Evolutionary conservation across 805 yeast genomes (phyloP), one percentile per base, ranked within the genome.

Genomic region (Zygosaccharomyces bisporus): DNA sequence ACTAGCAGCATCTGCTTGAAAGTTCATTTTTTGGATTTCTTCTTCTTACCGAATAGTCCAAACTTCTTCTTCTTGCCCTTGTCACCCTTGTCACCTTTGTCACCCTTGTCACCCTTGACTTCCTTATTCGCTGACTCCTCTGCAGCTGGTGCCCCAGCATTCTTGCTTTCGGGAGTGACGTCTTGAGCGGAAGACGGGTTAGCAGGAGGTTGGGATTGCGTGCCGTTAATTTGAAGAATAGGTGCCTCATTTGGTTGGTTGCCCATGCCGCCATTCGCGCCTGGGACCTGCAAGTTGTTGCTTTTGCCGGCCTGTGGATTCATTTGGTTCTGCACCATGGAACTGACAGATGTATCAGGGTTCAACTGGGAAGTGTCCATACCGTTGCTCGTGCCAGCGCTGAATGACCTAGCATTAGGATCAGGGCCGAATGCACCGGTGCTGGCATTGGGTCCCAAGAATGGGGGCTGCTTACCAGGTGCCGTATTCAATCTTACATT

Each of bases 21-120:
- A 17, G 29, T 37, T 49, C 49, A 53, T 34, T 53, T 54, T 48
- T 54, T 49, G 20, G 52, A 45, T 49, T 56, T 58, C 48, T 51
- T 50, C 45, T 59, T 61, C 43, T 56, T 57, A 24, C 55, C 50
- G 34, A 61, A 60, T 13, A 57, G 48, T n/a, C 63, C 60, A 50
- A 61, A 61, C 40, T 57, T 60, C 44, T 57, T 58, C 47, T 60
- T 61, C 43, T 61, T 60, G n/a, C 51, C 51, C 46, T 58, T 54
- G 16, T 58, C 58, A 17, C 13, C 31, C 34, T 43, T 49, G 13
- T 45, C 56, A 5, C 29, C 46, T 33, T 16, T 13, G 13, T 44
- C 34, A 13, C 35, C 45, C 7, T 21, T 39, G 20, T 20, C 24
- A 5, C 29, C 46, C 27, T 16, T 13, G 13, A 40, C 34, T 19